A percentile compares a stretch with the other conserved stretches of the same genome.
Evolutionary conservation across 106 monocot species (phyloP).

Genomic region (Iris macrosiphon): DNA sequence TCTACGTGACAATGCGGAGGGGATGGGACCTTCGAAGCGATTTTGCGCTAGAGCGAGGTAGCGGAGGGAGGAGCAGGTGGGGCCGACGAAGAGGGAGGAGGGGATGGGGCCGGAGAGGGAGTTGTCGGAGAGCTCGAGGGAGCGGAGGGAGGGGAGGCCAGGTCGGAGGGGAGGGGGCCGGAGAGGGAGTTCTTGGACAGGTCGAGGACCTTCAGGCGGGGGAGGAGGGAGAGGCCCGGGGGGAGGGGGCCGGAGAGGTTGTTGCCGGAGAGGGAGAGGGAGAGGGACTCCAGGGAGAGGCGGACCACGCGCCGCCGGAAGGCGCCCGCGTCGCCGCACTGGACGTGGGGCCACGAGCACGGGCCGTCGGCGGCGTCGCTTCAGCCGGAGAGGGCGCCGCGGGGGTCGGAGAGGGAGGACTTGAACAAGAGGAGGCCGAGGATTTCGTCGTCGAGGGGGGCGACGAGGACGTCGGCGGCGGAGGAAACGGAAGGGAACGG

Average conservation of each 20-base stretch:
- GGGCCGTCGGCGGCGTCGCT: conserved; percentile 42
- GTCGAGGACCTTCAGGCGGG: conserved; percentile 43
- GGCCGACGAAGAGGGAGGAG: conserved; percentile 35
- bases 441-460: conserved; percentile 57
- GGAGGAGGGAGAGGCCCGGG: conserved; percentile 17
- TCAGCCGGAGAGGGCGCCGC: conserved; percentile 26
- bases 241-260: conserved; percentile 41
- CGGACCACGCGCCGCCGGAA: conserved; percentile 25
- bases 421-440: conserved; percentile 73
- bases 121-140: conserved; percentile 44
- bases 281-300: conserved; percentile 28
- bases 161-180: conserved; percentile 31
- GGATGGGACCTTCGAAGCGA: too few species aligned
- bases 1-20: too few species aligned
- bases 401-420: conserved; percentile 42
- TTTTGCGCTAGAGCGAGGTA: conserved; percentile 26
- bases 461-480: conserved; percentile 44
- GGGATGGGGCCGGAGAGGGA: conserved; percentile 51
- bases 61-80: conserved; percentile 34
- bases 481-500: too few species aligned
- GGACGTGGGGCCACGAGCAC: conserved; percentile 58
- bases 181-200: conserved; percentile 51
- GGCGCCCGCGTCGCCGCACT: conserved; percentile 43
- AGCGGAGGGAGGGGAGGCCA: conserved; percentile 29
- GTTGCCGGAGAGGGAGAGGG: conserved; percentile 60